Conservation (phyloP, 1,139 yeast genomes). For the Cylindricascospora bacillispora region DNA sequence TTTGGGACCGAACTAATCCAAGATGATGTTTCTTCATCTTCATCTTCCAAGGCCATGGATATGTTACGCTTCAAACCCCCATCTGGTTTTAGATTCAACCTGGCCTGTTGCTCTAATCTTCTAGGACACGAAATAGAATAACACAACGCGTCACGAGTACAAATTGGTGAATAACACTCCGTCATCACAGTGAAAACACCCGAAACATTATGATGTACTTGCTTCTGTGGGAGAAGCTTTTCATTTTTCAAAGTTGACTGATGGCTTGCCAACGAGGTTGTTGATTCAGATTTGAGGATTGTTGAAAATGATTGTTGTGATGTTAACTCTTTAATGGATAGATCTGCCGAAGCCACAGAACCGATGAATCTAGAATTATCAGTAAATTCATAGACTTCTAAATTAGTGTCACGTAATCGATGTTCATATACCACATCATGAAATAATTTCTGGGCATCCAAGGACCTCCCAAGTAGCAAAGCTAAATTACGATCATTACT, state of each 20-base stretch:
- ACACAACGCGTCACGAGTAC: conserved; percentile 77
- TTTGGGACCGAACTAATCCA: conserved; percentile 93
- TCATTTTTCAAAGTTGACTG: conserved; percentile 4
- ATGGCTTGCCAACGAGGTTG: conserved; percentile 16
- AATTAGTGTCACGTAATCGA: conserved; percentile 72
- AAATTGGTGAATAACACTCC: conserved; percentile 94
- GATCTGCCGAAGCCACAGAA: conserved; percentile 9
- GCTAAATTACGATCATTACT: conserved; percentile 91
- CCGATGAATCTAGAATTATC: conserved; percentile 32
- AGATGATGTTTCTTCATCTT: conserved; percentile 72
- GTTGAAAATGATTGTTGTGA: too few relatives aligned
- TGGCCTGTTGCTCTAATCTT: conserved; percentile 88
- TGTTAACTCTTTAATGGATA: conserved; percentile 5
- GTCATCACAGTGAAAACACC: conserved; percentile 90
- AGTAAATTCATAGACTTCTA: conserved; percentile 81
- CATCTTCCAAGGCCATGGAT: conserved; percentile 59
- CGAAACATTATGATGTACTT: conserved; percentile 27
- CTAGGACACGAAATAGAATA: conserved; percentile 97
- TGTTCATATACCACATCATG: conserved; percentile 96
- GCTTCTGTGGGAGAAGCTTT: background rate
- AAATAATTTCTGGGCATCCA: conserved; percentile 88
- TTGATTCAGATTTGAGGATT: conserved; percentile 9
- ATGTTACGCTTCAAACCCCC: conserved; percentile 81
- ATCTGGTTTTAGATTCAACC: conserved; percentile 77
- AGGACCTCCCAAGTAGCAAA: conserved; percentile 71